Evolutionary conservation across 371 early-diverging fungal species (phyloP).

Genomic region (Dinochytrium kinnereticum): DNA sequence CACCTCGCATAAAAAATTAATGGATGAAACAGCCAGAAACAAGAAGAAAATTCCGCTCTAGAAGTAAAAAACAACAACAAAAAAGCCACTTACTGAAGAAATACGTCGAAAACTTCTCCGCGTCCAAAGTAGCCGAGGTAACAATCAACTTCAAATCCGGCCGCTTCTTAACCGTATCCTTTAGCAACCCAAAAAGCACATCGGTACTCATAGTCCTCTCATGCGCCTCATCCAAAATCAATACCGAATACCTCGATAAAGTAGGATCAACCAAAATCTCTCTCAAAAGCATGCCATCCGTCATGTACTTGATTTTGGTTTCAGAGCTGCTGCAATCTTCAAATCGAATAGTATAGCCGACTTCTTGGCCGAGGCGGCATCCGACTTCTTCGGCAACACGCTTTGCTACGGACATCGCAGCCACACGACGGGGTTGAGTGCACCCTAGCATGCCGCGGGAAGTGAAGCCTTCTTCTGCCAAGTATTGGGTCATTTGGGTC

Average conservation of each 20-base stretch:
- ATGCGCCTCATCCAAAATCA: conserved; percentile 99
- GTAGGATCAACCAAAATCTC: conserved; percentile 92
- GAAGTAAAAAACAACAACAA: conserved; percentile 25
- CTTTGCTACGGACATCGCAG: conserved; percentile 99
- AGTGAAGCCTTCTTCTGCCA: conserved; percentile 92
- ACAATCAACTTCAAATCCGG: conserved; percentile 93
- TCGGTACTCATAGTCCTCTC: conserved; percentile 98
- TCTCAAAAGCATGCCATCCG: conserved; percentile 98
- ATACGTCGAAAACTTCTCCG: conserved; percentile 92
- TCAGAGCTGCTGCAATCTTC: conserved; percentile 95
- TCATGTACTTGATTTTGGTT: conserved; percentile 98
- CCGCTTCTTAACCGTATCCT: conserved; percentile 79
- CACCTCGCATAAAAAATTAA: too few relatives aligned
- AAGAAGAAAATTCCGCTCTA: conserved; percentile 47
- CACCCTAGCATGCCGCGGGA: conserved; percentile 91
- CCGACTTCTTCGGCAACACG: conserved; percentile 99
- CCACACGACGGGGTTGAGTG: conserved; percentile 99
- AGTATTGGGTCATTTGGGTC: conserved; percentile 99
- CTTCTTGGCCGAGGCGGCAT: conserved; percentile 91
- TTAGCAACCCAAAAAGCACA: conserved; percentile 95
- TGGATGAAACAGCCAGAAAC: too few relatives aligned
- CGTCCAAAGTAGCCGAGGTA: conserved; percentile 97
- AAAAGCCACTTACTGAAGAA: conserved; percentile 59
- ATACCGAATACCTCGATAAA: conserved; percentile 87
- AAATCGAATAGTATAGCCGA: conserved; percentile 99